These are phyloP conservation scores for Macrocybe gigantea DNA, from an alignment of 768 basidiomycete genomes.

Conservation along the genomic window DNA sequence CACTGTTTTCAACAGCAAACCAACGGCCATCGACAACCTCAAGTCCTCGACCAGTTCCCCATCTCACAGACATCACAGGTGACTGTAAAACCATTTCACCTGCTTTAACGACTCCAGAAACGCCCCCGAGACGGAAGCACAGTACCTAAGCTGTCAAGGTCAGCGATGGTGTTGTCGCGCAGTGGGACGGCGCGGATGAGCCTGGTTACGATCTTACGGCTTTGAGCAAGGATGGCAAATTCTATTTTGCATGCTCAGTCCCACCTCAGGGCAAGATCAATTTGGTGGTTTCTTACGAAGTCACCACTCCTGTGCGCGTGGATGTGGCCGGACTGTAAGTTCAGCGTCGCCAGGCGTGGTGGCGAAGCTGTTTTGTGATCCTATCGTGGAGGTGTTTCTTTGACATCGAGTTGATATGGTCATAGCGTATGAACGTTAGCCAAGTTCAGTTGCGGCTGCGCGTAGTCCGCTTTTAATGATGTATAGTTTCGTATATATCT, in stretches of 20 bases:
- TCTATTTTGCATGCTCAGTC: constrained; percentile 25
- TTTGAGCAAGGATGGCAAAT: constrained; percentile 27
- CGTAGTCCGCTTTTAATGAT: too few relatives aligned
- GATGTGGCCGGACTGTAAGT: not conserved
- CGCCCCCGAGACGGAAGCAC: not conserved
- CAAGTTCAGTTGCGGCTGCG: too few relatives aligned
- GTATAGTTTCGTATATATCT: too few relatives aligned
- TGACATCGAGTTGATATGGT: too few relatives aligned
- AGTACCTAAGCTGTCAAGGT: constrained; percentile 12
- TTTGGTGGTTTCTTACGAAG: constrained; percentile 18
- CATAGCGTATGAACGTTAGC: too few relatives aligned
- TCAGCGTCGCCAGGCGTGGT: too few relatives aligned
- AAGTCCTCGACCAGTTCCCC: constrained; percentile 10
- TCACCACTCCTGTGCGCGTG: constrained; percentile 1
- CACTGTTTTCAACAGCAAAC: constrained; percentile 11
- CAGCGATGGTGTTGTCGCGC: constrained; percentile 18
- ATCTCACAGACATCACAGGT: constrained; percentile 4
- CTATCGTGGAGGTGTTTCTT: too few relatives aligned
- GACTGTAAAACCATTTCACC: constrained; percentile 2
- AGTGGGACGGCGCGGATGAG: constrained; percentile 26
- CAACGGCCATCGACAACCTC: constrained; percentile 5
- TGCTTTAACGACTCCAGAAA: not conserved
- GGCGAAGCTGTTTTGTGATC: too few relatives aligned
- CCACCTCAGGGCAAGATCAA: constrained; percentile 23
- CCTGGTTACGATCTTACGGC: constrained; percentile 5